Evolutionary conservation across 2,329 filamentous ascomycete genomes (phyloP), one percentile per base, ranked within the genome.

Genomic region (Ustulina deusta): DNA sequence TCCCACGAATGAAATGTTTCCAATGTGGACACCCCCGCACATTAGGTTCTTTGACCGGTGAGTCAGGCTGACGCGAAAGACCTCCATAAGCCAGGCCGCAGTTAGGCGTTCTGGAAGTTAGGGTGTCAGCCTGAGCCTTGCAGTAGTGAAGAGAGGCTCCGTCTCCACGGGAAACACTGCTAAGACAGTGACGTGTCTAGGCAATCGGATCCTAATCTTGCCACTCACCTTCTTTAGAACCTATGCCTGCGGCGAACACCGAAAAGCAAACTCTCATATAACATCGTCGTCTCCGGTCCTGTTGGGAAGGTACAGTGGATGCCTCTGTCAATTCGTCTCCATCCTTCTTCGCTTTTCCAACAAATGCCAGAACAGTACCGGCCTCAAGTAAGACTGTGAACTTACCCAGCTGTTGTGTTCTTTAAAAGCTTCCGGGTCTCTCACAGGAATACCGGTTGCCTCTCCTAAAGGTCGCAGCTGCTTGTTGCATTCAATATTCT

Each of bases 1-100:
- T 32, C 46, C 55, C 17, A 34, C 62, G 46, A 58, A 54, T 55
- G 52, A 63, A 25, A 63, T n/a, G 9, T 40, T 42, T 34, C 29
- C 49, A 34, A 27, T 10, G 36, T 22, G 4, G 27, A 51, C 34
- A 22, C 17, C 61, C 61, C 61, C 52, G 52, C 52, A 54, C n/a
- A 13, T 51, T 36, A 32, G 34, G 49, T 29, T 52, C 6, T 52
- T 3, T 32, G 36, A 2, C 42, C 38, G 25, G n/a, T 48, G 52
- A 57, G 51, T 63, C 61, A 56, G 17, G 13, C 34, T 5, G 25
- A 20, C 6, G 27, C 17, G 38, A 32, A 52, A 7, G 49, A 32
- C 27, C 15, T 32, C 20, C 49, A 34, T 20, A 15, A 34, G 27
- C 27, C 27, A 4, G 27, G 15, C 44, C 20, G 22, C 27, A n/a